These are phyloP conservation scores for Sanghuangporus weigelae DNA, from an alignment of 1,284 basidiomycete species.

Conservation along the genomic window DNA sequence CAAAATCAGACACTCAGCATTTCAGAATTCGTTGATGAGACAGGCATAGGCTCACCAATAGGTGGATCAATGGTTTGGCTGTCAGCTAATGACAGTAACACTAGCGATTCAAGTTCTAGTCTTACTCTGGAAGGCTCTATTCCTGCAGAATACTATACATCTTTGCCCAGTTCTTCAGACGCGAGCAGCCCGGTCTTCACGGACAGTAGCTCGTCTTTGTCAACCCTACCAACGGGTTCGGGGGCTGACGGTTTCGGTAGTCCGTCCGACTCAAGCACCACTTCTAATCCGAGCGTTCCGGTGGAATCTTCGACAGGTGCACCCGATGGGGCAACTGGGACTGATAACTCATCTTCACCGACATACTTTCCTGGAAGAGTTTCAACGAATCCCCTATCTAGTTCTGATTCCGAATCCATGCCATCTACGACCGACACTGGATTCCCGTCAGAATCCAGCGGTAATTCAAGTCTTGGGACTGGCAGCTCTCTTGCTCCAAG, in stretches of 20 bases:
- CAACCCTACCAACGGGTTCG: not conserved
- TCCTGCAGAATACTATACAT: not conserved
- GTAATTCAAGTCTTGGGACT: not conserved
- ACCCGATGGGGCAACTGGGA: not conserved
- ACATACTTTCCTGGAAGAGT: not conserved
- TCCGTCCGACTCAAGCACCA: not conserved
- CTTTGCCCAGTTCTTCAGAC: not conserved
- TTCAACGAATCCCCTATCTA: not conserved
- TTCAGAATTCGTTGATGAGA: slow-evolving; percentile 6
- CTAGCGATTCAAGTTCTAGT: not conserved
- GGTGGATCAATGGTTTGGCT: slow-evolving; percentile 14
- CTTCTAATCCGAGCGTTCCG: not conserved
- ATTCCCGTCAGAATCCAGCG: not conserved
- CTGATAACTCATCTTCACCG: not conserved
- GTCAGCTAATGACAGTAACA: not conserved
- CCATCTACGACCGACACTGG: not conserved
- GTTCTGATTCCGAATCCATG: not conserved
- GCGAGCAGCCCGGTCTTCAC: not conserved
- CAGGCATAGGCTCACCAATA: slow-evolving; percentile 4
- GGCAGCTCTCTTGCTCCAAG: not conserved
- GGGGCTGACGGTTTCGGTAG: not conserved
- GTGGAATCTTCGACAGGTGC: not conserved
- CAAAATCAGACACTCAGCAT: not conserved
- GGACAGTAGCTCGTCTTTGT: not conserved
- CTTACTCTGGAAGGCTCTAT: not conserved